Evolutionary conservation across 352 stramenopile genomes (phyloP), one percentile per base, ranked within the genome.

Genomic region (Phytopythium helicoides): DNA sequence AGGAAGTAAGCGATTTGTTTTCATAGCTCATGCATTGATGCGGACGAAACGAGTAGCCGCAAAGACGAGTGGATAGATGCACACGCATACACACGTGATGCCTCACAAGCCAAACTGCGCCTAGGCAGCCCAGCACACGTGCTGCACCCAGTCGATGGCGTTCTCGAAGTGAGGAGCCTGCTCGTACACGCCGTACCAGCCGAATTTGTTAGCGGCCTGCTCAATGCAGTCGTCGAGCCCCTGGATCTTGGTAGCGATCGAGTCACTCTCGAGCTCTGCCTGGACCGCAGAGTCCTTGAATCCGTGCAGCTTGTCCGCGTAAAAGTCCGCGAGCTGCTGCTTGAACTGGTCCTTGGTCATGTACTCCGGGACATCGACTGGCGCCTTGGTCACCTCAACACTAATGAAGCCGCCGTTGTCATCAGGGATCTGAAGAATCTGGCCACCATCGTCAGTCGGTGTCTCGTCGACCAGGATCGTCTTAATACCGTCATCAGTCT

Each of bases 121-220:
- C 61, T 55, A 69, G n/a, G 47, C 39, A 33, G 58, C 54, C 52
- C 64, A 52, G 60, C 73, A 85, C 1, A 67, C 66, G 46, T 73
- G 66, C 14, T 71, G 26, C 8, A 81, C 57, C 73, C 73, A 85
- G 40, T 70, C 56, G 56, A 80, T 26, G 15, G 73, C 73, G 25
- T 76, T 74, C 15, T 68, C 41, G 45, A 71, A 80, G 68, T 81
- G 53, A 14, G 65, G 62, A 6, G 58, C 41, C 37, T 81, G 58
- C 50, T 85, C 73, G 54, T 81, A 85, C 46, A 79, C 65, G 19
- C 71, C 71, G 40, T 80, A 78, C 48, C 58, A 84, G 31, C 68
- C 72, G 36, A 84, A 81, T 69, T 78, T 78, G 55, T 79, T 79
- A 1, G 70, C 51, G 1, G 70, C 70, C 47, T 65, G 47, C 18